Percentiles rank a stretch among this genome's conserved stretches.
Evolutionary conservation across 768 basidiomycete species (phyloP).

Genomic region (Podaxis rugospora): DNA sequence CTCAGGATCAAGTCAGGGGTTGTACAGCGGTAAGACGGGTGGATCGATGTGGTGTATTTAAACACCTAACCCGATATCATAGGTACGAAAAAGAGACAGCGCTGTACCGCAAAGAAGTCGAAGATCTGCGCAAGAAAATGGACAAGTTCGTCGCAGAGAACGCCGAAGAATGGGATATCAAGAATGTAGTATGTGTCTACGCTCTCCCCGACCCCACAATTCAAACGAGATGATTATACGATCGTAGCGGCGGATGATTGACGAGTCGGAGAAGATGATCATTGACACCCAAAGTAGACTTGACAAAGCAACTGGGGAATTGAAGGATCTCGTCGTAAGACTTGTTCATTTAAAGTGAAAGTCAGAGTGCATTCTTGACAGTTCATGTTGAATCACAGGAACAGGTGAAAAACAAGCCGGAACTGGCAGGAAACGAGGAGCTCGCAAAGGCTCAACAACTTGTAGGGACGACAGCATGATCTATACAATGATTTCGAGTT

Average conservation of each 20-base stretch:
- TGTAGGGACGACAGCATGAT: not conserved
- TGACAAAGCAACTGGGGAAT: constrained; percentile 56
- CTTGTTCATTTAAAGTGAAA: not conserved
- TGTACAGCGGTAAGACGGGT: constrained; percentile 49
- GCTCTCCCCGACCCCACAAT: not conserved
- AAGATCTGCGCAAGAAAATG: constrained; percentile 51
- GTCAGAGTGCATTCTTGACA: not conserved
- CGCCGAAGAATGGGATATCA: constrained; percentile 74
- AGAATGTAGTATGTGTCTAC: constrained; percentile 51
- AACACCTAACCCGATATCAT: constrained; percentile 4
- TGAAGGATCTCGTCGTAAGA: constrained; percentile 68
- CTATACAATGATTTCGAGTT: not conserved
- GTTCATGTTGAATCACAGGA: constrained; percentile 14
- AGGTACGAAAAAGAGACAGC: constrained; percentile 68
- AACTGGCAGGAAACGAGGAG: constrained; percentile 36
- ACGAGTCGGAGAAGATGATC: constrained; percentile 83
- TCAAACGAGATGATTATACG: not conserved
- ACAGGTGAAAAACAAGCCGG: constrained; percentile 38
- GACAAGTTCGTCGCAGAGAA: constrained; percentile 57
- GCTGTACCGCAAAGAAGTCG: constrained; percentile 64
- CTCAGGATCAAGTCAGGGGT: constrained; percentile 75
- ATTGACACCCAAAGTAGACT: constrained; percentile 58
- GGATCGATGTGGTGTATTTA: not conserved
- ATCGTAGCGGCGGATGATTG: constrained; percentile 56
- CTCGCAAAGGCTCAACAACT: constrained; percentile 48